Base-by-base conservation (phyloP, 441 rosid species). In the Flueggea neowawraea region DNA sequence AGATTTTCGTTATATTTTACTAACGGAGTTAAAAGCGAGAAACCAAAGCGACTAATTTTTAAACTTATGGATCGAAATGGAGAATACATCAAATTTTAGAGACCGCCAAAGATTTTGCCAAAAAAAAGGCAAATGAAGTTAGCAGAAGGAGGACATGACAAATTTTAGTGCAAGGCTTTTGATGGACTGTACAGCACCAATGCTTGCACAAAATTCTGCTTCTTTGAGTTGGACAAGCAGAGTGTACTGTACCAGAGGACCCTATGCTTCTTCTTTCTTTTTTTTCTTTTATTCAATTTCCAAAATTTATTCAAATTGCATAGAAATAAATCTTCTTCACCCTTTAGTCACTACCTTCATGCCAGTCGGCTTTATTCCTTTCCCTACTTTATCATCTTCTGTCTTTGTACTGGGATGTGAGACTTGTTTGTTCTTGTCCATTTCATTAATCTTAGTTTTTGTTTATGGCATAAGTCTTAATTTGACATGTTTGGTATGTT, bases 121-220 rank as follows among this genome's bases (percentile, higher is more conserved):
- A n/a, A 47, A 47, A 9, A 4, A 14, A 14, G 14, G 50, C 1
- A 2, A 4, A 47, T 3, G 1, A 47, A 4, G n/a, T 0, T 10
- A 11, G 43, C 49, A 54, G 67, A 57, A 52, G 56, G 12, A 57
- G 56, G 80, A 79, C 80, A 16, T 36, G 56, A 70, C 80, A 75
- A 55, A 61, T 51, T 67, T 61, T 39, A 50, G 53, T 63, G 61
- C 63, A 74, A 36, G 55, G 6, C 60, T 63, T 57, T 62, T 62
- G 61, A 36, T 71, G 70, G 44, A 64, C 62, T 63, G 74, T 68
- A 60, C 57, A 61, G 78, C 67, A 70, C 73, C 61, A 59, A 22
- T 31, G 59, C 58, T 22, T 54, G 28, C 48, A 53, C 60, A 61
- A 61, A 63, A 58, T 56, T 70, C 61, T 70, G 74, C 72, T 56